These are phyloP conservation scores for Boletus pseudo-olivaceus DNA, from an alignment of 768 basidiomycete genomes.

Conservation along the genomic window DNA sequence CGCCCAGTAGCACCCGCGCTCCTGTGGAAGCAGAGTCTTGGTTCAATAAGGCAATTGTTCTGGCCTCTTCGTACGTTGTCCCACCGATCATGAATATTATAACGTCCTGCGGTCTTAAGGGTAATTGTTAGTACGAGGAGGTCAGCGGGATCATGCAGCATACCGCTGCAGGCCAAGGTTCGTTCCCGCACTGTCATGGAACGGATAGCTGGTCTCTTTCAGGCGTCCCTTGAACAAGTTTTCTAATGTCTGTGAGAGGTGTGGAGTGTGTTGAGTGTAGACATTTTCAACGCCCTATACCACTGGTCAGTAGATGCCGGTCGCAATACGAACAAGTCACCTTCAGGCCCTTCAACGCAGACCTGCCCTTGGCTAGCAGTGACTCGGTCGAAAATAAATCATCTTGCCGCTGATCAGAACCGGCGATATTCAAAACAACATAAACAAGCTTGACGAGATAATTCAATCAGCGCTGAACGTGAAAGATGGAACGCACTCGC, in stretches of 20 bases:
- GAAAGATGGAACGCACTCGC: constrained; percentile 32
- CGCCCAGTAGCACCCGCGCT: constrained; percentile 81
- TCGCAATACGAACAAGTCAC: constrained; percentile 36
- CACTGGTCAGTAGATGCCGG: constrained; percentile 5
- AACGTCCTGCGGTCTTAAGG: constrained; percentile 82
- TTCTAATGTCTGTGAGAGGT: constrained; percentile 89
- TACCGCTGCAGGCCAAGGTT: constrained; percentile 73
- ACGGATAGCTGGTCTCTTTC: constrained; percentile 87
- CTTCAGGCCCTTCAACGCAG: constrained; percentile 93
- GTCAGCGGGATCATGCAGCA: constrained; percentile 1
- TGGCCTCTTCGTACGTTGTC: constrained; percentile 92
- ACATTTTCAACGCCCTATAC: constrained; percentile 95
- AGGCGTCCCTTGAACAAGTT: constrained; percentile 81
- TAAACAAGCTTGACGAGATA: constrained; percentile 71
- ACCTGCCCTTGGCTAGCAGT: constrained; percentile 88
- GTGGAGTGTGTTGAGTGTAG: constrained; percentile 95
- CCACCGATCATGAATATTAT: constrained; percentile 98
- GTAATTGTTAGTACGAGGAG: constrained; percentile 1
- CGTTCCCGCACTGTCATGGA: constrained; percentile 67
- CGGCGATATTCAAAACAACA: constrained; percentile 87
- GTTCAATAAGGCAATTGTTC: constrained; percentile 81
- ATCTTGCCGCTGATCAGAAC: constrained; percentile 94
- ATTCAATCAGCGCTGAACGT: constrained; percentile 8
- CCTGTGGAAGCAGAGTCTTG: constrained; percentile 68
- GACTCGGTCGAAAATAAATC: constrained; percentile 96